Conservation (phyloP, 164 flowering plant genomes). For the Tetrastigma voinierianum region DNA sequence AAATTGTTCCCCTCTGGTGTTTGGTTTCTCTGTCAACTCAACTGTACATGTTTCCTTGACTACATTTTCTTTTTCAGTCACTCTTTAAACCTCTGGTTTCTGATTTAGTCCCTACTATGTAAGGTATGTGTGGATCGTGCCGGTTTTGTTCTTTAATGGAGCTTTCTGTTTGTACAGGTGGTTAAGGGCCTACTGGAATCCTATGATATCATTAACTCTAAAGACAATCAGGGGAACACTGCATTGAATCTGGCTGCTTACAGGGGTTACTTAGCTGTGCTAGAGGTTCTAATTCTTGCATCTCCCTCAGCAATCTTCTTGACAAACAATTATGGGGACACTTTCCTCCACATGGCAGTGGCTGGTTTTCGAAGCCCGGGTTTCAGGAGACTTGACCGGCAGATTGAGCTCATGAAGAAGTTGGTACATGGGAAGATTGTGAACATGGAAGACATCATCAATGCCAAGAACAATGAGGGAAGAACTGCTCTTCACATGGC, state of each 20-base stretch:
- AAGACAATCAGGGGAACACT: slow-evolving; percentile 76
- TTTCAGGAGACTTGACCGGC: slow-evolving; percentile 72
- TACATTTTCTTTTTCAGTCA: too few relatives aligned
- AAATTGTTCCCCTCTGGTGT: too few relatives aligned
- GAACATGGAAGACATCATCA: slow-evolving; percentile 54
- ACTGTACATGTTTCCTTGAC: too few relatives aligned
- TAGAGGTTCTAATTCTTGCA: slow-evolving; percentile 44
- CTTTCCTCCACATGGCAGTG: slow-evolving; percentile 86
- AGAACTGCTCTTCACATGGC: slow-evolving; percentile 91
- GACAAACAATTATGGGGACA: slow-evolving; percentile 67
- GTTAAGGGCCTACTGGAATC: slow-evolving; percentile 61
- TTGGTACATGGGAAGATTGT: slow-evolving; percentile 45
- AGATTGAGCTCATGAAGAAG: slow-evolving; percentile 66
- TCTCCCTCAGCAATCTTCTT: slow-evolving; percentile 41
- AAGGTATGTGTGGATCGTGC: not conserved
- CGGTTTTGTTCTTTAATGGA: not conserved
- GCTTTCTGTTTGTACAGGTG: slow-evolving; percentile 42
- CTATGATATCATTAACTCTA: slow-evolving; percentile 44
- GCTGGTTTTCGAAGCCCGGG: slow-evolving; percentile 79
- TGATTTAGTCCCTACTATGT: not conserved
- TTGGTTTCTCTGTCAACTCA: too few relatives aligned
- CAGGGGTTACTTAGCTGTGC: slow-evolving; percentile 63
- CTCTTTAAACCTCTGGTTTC: too few relatives aligned
- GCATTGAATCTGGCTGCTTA: slow-evolving; percentile 82
- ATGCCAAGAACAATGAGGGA: slow-evolving; percentile 66